phyloP scores from a whole-genome alignment of 139 green algal species.

The Picochlorum sp. region DNA sequence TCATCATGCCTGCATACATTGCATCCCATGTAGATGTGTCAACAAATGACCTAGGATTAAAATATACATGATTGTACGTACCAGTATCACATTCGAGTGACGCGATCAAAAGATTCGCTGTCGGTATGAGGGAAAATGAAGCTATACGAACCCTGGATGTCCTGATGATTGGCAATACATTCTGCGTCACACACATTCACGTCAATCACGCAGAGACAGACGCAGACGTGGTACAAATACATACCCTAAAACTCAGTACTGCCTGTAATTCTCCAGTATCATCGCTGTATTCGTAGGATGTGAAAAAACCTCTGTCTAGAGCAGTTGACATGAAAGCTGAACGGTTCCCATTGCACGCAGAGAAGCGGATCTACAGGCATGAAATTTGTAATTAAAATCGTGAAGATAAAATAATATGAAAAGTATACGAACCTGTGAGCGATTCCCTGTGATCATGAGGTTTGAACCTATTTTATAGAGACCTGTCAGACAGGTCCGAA shows the following conservation, averaged over 20 bases:
- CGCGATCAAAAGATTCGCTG: background rate
- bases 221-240: background rate
- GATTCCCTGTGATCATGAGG: constrained; percentile 50
- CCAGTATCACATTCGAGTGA: background rate
- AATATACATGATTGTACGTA: background rate
- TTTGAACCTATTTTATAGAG: constrained; percentile 42
- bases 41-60: background rate
- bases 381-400: background rate
- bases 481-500: constrained; percentile 13
- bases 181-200: background rate
- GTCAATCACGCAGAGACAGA: background rate
- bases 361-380: background rate
- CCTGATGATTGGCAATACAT: background rate
- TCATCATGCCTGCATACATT: constrained; percentile 46
- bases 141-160: background rate
- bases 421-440: constrained; percentile 27
- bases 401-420: background rate
- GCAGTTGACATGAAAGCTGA: background rate
- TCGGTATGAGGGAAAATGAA: constrained; percentile 6
- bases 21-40: background rate
- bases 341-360: background rate
- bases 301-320: background rate
- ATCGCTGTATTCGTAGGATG: background rate
- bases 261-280: background rate
- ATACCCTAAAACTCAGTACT: background rate